Evolutionary conservation across 169 alveolate genomes (phyloP).

Genomic region (Amoebophrya sp.): DNA sequence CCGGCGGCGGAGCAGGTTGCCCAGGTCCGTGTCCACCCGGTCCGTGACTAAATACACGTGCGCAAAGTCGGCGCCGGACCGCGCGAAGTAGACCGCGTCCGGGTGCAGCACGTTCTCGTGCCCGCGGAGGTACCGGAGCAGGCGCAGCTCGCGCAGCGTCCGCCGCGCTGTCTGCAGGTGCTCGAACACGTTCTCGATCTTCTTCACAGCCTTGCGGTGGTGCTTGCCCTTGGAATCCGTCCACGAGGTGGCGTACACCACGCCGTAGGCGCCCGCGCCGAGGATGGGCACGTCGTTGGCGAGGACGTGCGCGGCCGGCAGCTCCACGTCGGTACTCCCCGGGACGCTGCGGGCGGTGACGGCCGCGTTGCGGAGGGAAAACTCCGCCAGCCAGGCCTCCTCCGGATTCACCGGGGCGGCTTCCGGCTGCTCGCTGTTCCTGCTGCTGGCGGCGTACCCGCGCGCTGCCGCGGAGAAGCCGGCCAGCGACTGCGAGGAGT

Average conservation of each 20-base stretch:
- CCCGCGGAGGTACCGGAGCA: conserved; percentile 51
- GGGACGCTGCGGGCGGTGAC: too few species aligned
- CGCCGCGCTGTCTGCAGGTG: conserved; percentile 39
- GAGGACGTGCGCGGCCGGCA: too few species aligned
- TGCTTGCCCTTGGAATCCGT: background rate
- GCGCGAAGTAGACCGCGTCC: conserved; percentile 54
- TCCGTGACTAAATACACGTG: conserved; percentile 74
- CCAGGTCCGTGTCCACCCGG: conserved; percentile 74
- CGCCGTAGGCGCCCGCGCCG: background rate
- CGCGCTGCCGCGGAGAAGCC: too few species aligned
- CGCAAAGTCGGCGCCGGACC: conserved; percentile 57
- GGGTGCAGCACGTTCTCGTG: conserved; percentile 68
- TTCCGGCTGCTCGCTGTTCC: too few species aligned
- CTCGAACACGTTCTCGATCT: background rate
- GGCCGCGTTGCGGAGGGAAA: too few species aligned
- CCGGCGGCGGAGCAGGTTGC: conserved; percentile 53
- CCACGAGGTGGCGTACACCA: background rate
- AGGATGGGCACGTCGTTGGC: background rate
- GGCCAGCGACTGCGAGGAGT: too few species aligned
- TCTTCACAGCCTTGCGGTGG: background rate
- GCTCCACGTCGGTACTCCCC: too few species aligned
- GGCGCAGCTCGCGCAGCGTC: conserved; percentile 71
- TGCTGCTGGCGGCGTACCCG: too few species aligned
- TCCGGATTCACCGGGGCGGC: too few species aligned
- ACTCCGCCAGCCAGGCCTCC: too few species aligned